These are phyloP conservation scores for Mycena albidolilacea DNA, from an alignment of 768 basidiomycete species.

Conservation along the genomic window DNA sequence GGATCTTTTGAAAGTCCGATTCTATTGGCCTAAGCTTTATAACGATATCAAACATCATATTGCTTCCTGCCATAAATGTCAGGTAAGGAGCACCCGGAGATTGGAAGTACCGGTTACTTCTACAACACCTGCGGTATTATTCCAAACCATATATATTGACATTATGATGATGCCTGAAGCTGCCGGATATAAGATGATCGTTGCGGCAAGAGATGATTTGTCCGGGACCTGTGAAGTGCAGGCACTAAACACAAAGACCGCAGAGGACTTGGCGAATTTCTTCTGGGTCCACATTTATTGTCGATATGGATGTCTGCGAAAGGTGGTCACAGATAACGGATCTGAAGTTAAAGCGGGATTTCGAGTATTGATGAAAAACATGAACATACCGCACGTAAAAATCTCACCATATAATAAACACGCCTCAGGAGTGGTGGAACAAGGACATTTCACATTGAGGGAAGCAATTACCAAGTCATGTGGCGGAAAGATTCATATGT, in stretches of 20 bases:
- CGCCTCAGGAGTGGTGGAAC: no score
- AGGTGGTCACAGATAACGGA: conserved; percentile 40
- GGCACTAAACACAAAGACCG: conserved; percentile 35
- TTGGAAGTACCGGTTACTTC: no score
- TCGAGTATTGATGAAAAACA: conserved; percentile 9
- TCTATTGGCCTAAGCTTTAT: no score
- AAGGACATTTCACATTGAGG: no score
- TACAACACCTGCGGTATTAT: no score
- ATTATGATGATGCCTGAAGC: conserved; percentile 47
- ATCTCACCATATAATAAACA: no score
- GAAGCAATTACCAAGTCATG: no score
- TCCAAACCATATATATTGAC: conserved; percentile 43
- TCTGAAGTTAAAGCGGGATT: conserved; percentile 43
- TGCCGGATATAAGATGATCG: background rate
- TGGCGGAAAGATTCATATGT: no score
- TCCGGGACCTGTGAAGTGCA: conserved; percentile 47
- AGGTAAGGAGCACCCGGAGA: conserved; percentile 11
- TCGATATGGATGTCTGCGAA: no score
- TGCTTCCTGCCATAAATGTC: conserved; percentile 49
- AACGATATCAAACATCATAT: no score
- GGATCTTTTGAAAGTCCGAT: no score
- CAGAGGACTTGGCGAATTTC: conserved; percentile 44
- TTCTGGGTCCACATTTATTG: conserved; percentile 41
- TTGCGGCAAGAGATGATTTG: conserved; percentile 45
- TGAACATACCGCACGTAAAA: background rate